Base-by-base conservation (phyloP, 2,329 filamentous ascomycete species). In the Exophiala lecanii-corni region DNA sequence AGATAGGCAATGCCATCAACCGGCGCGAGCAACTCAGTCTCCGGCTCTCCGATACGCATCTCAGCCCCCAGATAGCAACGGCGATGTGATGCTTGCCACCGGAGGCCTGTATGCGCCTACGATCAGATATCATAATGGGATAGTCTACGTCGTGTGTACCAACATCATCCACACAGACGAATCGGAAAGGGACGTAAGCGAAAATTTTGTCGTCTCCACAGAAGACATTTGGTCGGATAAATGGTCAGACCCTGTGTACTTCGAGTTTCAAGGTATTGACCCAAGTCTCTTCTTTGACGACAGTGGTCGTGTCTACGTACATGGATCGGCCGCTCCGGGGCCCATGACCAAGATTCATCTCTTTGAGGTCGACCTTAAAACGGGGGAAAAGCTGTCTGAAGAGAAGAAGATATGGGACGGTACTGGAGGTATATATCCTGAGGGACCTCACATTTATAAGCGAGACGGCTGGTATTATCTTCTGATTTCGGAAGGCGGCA, bases 401-500 rank as follows among this genome's bases (percentile, higher is more conserved):
- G 57, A 63, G 2, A 57, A 42, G 12, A 37, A 63, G 1, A 61
- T 74, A 21, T 72, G 72, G 59, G 69, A 70, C 18, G 74, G 73
- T 2, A 70, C 65, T 1, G 67, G 68, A 1, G 66, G 57, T 38
- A 40, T 65, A 49, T 53, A 68, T 57, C 60, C 76, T 0, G 76
- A 79, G 50, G 77, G 75, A 0, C 75, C 76, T 0, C 75, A 78
- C 36, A 67, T 79, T 18, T 74, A 73, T 54, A 66, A 64, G 31
- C 70, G 70, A 21, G 73, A 74, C 16, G 65, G 60, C 0, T 77
- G 66, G 47, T 78, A 75, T 51, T 78, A 78, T 46, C 60, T 78
- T 2, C 59, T 78, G 13, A 70, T 70, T 1, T 73, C 74, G 0
- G 75, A 79, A 58, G 73, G 73, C 26, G 75, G 75, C 2, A 78